A percentile compares a stretch with the other conserved stretches of the same genome.
phyloP scores from a whole-genome alignment of 805 yeast genomes.

The Saccharomycopsis sp. region DNA sequence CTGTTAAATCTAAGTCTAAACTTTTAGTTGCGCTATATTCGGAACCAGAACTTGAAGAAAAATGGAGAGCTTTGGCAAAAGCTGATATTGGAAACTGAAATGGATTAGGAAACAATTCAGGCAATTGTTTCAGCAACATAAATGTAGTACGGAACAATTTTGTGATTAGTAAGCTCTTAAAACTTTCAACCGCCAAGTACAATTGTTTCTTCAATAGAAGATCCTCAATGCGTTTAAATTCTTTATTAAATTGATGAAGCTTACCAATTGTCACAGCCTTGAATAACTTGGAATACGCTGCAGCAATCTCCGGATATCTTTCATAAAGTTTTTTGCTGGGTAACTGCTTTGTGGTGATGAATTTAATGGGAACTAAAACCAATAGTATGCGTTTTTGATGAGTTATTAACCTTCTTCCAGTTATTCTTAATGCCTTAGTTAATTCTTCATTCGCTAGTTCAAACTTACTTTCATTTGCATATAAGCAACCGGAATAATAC shows the following conservation, averaged over 20 bases:
- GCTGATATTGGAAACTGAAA: slow-evolving; percentile 29
- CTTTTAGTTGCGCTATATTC: slow-evolving; percentile 3
- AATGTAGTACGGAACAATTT: slow-evolving; percentile 40
- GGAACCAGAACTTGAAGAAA: slow-evolving; percentile 26
- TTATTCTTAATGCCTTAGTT: slow-evolving; percentile 36
- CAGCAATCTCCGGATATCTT: slow-evolving; percentile 34
- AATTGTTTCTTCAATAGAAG: slow-evolving; percentile 51
- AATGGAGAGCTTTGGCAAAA: slow-evolving; percentile 38
- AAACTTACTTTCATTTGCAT: slow-evolving; percentile 59
- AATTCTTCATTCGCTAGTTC: slow-evolving; percentile 44
- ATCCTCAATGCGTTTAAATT: slow-evolving; percentile 38
- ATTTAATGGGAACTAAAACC: slow-evolving; percentile 56
- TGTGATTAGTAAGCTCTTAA: slow-evolving; percentile 44
- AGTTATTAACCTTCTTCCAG: background rate
- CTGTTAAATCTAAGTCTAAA: slow-evolving; percentile 47
- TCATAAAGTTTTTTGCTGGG: slow-evolving; percentile 34
- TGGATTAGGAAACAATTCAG: slow-evolving; percentile 6
- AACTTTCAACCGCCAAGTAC: slow-evolving; percentile 49
- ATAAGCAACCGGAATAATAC: slow-evolving; percentile 63
- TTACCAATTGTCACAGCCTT: slow-evolving; percentile 49
- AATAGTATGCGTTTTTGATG: slow-evolving; percentile 37
- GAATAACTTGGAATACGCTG: slow-evolving; percentile 42
- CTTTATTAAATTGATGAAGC: slow-evolving; percentile 41
- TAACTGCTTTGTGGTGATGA: slow-evolving; percentile 39
- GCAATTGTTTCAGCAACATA: slow-evolving; percentile 25